Conservation (phyloP, 2,329 filamentous ascomycete species). For the Diaporthe batatas region DNA sequence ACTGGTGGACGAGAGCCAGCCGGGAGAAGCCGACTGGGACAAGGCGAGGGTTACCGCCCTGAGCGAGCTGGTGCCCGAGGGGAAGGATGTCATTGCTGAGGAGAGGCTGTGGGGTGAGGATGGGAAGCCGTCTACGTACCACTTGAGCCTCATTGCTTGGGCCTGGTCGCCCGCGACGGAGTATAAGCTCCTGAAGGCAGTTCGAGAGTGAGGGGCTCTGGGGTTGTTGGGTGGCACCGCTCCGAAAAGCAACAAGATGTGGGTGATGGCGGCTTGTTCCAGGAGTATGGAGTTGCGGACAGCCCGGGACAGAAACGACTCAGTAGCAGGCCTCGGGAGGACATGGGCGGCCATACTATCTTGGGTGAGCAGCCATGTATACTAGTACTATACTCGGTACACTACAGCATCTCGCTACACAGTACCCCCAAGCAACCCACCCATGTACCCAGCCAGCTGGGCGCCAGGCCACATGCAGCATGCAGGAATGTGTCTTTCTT, state of each 20-base stretch:
- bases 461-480: conserved; percentile 8
- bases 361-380: not conserved
- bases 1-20: conserved; percentile 38
- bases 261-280: not conserved
- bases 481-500: conserved; percentile 2
- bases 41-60: conserved; percentile 36
- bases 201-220: conserved; percentile 13
- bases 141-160: conserved; percentile 41
- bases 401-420: not conserved
- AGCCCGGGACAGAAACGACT: not conserved
- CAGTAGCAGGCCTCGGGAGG: not conserved
- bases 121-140: conserved; percentile 33
- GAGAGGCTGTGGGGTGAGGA: conserved; percentile 38
- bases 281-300: not conserved
- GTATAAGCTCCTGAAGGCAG: conserved; percentile 40
- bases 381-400: too few relatives aligned
- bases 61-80: conserved; percentile 35
- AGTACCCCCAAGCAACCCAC: not conserved
- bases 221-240: not conserved
- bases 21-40: conserved; percentile 41
- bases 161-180: conserved; percentile 41
- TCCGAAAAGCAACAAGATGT: conserved; percentile 9
- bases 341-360: not conserved
- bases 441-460: not conserved
- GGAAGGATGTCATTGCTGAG: conserved; percentile 11